Percentiles rank a stretch among this genome's conserved stretches.
Conservation (phyloP, 1,284 basidiomycete genomes). For the Trametes polyzona region DNA sequence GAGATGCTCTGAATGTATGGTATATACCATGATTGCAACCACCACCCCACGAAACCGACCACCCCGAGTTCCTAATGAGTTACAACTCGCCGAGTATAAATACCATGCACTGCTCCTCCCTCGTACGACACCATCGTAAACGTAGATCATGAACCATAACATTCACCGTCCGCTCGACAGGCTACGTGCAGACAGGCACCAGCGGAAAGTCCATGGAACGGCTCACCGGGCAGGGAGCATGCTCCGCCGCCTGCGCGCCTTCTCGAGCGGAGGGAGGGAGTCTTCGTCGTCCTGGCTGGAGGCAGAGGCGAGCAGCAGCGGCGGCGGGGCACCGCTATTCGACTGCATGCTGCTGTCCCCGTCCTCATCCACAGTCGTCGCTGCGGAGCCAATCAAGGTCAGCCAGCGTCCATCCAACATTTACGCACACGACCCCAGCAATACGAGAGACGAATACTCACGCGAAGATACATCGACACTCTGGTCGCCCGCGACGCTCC, state of each 20-base stretch:
- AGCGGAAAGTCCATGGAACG: neutral
- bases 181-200: too few relatives aligned
- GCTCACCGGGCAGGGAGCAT: constrained; percentile 29
- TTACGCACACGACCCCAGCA: neutral
- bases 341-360: constrained; percentile 38
- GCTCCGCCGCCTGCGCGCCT: constrained; percentile 53
- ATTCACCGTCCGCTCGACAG: too few relatives aligned
- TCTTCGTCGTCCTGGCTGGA: constrained; percentile 9
- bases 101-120: too few relatives aligned
- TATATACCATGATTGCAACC: too few relatives aligned
- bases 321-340: neutral
- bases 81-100: too few relatives aligned
- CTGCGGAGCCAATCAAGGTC: neutral
- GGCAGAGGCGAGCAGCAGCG: neutral
- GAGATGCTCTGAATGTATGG: too few relatives aligned
- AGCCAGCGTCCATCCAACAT: neutral
- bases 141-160: too few relatives aligned
- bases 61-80: too few relatives aligned
- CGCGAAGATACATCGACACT: constrained; percentile 7
- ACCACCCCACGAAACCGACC: too few relatives aligned
- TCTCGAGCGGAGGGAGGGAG: constrained; percentile 56
- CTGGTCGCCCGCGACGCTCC: neutral
- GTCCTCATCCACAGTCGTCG: constrained; percentile 37
- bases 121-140: too few relatives aligned
- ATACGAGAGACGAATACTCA: constrained; percentile 25